phyloP scores from a whole-genome alignment of 2,329 filamentous ascomycete species.

The Microsporum audouinii region DNA sequence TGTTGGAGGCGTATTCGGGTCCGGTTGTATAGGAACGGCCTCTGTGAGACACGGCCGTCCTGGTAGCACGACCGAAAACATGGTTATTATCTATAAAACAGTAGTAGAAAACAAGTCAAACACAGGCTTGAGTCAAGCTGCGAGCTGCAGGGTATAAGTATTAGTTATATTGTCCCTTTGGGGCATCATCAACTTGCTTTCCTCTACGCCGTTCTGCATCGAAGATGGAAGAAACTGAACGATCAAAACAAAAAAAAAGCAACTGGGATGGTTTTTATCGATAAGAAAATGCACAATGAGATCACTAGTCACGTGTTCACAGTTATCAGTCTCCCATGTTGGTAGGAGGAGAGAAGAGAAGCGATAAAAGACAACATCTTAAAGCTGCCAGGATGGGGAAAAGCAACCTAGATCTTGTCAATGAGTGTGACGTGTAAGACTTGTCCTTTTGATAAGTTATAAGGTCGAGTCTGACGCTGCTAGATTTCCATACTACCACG shows the following conservation, averaged over 20 bases:
- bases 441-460: neutral
- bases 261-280: neutral
- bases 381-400: slow-evolving; percentile 1
- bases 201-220: neutral
- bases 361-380: neutral
- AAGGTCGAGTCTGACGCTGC: neutral
- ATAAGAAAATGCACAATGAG: neutral
- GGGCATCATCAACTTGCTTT: neutral
- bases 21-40: slow-evolving; percentile 39
- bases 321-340: neutral
- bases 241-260: neutral
- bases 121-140: neutral
- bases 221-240: neutral
- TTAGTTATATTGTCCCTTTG: neutral
- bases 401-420: slow-evolving; percentile 39
- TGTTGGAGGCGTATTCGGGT: slow-evolving; percentile 45
- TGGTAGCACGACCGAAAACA: slow-evolving; percentile 53
- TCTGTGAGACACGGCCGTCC: slow-evolving; percentile 50
- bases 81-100: slow-evolving; percentile 19
- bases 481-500: slow-evolving; percentile 67
- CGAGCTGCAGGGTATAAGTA: neutral
- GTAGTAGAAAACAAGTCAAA: neutral
- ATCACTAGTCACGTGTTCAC: neutral
- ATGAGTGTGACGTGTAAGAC: slow-evolving; percentile 45
- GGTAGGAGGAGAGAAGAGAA: neutral